These are phyloP conservation scores for Ceraceosorus bombacis DNA, from an alignment of 1,284 basidiomycete genomes.

Conservation along the genomic window DNA sequence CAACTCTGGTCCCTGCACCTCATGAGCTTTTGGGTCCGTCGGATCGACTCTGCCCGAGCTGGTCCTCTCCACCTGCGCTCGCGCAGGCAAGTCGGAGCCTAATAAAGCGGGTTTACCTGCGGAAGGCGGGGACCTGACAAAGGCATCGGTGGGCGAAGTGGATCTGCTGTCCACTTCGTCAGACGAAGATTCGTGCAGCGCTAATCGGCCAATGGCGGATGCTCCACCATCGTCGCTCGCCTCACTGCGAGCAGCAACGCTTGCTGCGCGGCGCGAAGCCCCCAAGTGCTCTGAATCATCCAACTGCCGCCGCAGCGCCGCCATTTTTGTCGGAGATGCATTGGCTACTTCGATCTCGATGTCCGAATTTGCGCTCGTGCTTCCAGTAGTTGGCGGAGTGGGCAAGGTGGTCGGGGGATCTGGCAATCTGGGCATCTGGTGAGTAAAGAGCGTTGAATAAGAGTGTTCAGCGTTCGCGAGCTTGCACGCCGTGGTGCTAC, in stretches of 20 bases:
- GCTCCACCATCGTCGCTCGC: too few species aligned
- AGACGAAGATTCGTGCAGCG: too few species aligned
- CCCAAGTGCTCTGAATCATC: too few species aligned
- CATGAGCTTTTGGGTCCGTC: slow-evolving; percentile 23
- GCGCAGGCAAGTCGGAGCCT: slow-evolving; percentile 1
- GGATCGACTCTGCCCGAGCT: slow-evolving; percentile 29
- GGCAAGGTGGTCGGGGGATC: slow-evolving; percentile 23
- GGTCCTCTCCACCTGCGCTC: slow-evolving; percentile 26
- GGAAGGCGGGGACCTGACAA: too few species aligned
- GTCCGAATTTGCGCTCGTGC: slow-evolving; percentile 17
- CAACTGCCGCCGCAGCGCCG: background rate
- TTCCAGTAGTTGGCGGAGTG: slow-evolving; percentile 11
- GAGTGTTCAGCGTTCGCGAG: too few species aligned
- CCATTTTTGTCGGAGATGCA: slow-evolving; percentile 25
- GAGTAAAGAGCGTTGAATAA: background rate
- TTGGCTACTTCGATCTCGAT: slow-evolving; percentile 33
- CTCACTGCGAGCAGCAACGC: too few species aligned
- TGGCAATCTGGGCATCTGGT: slow-evolving; percentile 25
- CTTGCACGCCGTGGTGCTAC: too few species aligned
- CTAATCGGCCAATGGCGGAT: too few species aligned
- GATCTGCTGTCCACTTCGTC: too few species aligned
- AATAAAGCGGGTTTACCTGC: too few species aligned
- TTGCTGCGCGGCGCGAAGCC: too few species aligned
- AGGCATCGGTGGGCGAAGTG: too few species aligned
- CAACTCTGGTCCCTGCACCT: slow-evolving; percentile 23